Evolutionary conservation across 352 stramenopile genomes (phyloP), one percentile per base, ranked within the genome.

Genomic region (Phytophthora fragariaefolia): DNA sequence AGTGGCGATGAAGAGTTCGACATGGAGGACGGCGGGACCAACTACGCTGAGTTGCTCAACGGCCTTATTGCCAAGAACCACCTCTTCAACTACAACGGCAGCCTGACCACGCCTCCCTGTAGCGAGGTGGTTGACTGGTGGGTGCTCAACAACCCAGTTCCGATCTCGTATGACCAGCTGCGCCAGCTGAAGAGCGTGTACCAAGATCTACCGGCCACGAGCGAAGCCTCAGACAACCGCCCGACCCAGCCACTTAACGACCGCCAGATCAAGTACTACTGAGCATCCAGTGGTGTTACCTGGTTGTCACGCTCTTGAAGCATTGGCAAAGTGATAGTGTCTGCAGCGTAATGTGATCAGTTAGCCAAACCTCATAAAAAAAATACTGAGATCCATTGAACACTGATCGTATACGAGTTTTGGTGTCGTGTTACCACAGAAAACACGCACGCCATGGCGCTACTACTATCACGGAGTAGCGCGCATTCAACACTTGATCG

Each of bases 41-140:
- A 83, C 68, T 91, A 91, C 58, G 80, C 85, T 1, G 74, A 91
- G 28, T 9, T 86, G 58, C 63, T 91, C 23, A 86, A 77, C 36
- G 49, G 53, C 6, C 62, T 85, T n/a, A 71, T 91, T 8, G 49
- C 61, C n/a, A 76, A 69, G 34, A 89, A 76, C 58, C 76, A 88
- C 54, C 32, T 92, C 20, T 87, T 89, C 71, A 85, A 87, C 69
- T 88, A 90, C 69, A 68, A 60, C n/a, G 81, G 81, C 22, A 87
- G 77, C 23, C 59, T 90, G 17, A 90, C 81, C 15, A 88, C 81
- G 23, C 81, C 81, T 8, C 74, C 74, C 26, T 90, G 81, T 67
- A 80, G 59, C 34, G 81, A 88, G 66, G 74, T 77, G 47, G 81
- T 88, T 15, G 74, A 81, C 66, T 90, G 79, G 77, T 88, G 74